Conservation (phyloP, 441 rosid species). For the Kokia cookei region DNA sequence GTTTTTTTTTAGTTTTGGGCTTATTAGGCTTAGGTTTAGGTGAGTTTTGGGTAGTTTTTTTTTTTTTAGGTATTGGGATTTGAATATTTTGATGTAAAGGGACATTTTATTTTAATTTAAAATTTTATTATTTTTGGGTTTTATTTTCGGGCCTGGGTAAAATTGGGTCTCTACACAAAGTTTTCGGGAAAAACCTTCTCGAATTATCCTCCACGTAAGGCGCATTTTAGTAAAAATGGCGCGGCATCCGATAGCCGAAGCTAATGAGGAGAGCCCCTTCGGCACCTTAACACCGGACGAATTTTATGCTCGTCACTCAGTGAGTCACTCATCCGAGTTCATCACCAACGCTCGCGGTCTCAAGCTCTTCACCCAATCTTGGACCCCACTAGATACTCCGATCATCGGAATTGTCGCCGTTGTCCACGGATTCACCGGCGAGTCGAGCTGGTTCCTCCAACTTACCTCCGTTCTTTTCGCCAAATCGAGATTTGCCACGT, state of each 20-base stretch:
- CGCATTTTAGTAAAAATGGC: conserved; percentile 25
- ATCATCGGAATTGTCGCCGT: conserved; percentile 57
- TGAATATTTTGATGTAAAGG: too few relatives aligned
- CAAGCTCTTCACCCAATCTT: conserved; percentile 80
- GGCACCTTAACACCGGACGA: conserved; percentile 48
- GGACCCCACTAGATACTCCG: conserved; percentile 55
- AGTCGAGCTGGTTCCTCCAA: conserved; percentile 70
- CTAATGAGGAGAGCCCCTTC: conserved; percentile 47
- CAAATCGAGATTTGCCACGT: conserved; percentile 57
- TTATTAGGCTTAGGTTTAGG: too few relatives aligned
- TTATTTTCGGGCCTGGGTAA: too few relatives aligned
- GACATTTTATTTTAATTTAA: too few relatives aligned
- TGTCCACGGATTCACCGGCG: conserved; percentile 91
- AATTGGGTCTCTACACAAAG: background rate
- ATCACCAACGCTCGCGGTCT: conserved; percentile 78
- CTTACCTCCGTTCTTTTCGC: conserved; percentile 71
- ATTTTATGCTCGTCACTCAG: conserved; percentile 69
- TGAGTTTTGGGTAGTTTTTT: too few relatives aligned
- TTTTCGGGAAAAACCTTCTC: background rate
- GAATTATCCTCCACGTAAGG: background rate
- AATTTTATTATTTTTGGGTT: too few relatives aligned
- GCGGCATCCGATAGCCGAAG: conserved; percentile 47
- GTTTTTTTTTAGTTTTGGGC: too few relatives aligned
- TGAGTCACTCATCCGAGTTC: conserved; percentile 62
- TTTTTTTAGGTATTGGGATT: too few relatives aligned